phyloP scores from a whole-genome alignment of 2,329 filamentous ascomycete species.

The Fusarium kyushuense region DNA sequence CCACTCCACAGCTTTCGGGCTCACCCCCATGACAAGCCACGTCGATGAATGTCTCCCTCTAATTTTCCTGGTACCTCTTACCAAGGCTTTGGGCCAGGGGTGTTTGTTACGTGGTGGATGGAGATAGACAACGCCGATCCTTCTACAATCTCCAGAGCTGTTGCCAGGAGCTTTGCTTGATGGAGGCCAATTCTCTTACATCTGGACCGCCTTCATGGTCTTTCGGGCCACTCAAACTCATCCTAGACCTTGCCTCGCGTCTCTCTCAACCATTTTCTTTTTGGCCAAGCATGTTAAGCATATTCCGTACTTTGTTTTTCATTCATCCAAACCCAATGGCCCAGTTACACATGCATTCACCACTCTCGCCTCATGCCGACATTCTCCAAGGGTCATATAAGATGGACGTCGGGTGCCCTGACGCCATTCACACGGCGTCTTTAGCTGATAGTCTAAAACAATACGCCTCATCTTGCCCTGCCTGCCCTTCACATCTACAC shows the following conservation, averaged over 20 bases:
- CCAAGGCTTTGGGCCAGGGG: slow-evolving; percentile 46
- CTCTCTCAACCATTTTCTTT: slow-evolving; percentile 6
- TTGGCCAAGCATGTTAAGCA: slow-evolving; percentile 17
- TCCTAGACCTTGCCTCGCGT: slow-evolving; percentile 36
- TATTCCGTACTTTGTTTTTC: background rate
- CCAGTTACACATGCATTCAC: slow-evolving; percentile 26
- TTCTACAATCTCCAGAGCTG: slow-evolving; percentile 42
- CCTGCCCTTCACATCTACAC: slow-evolving; percentile 34
- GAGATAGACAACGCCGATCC: slow-evolving; percentile 44
- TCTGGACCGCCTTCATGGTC: slow-evolving; percentile 26
- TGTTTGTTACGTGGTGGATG: slow-evolving; percentile 35
- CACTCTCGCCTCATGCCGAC: slow-evolving; percentile 14
- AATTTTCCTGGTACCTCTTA: slow-evolving; percentile 45
- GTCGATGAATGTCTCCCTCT: slow-evolving; percentile 41
- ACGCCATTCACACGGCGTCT: slow-evolving; percentile 41
- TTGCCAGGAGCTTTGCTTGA: slow-evolving; percentile 36
- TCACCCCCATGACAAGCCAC: slow-evolving; percentile 47
- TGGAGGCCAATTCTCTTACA: slow-evolving; percentile 18
- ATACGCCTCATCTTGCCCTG: slow-evolving; percentile 46
- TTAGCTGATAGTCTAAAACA: slow-evolving; percentile 41
- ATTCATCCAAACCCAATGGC: slow-evolving; percentile 6
- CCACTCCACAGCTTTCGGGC: slow-evolving; percentile 26
- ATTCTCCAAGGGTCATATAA: slow-evolving; percentile 14
- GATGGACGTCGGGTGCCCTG: slow-evolving; percentile 28
- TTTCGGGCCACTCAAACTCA: slow-evolving; percentile 42